Evolutionary conservation across 2,329 filamentous ascomycete genomes (phyloP).

Genomic region (Verticillium longisporum): DNA sequence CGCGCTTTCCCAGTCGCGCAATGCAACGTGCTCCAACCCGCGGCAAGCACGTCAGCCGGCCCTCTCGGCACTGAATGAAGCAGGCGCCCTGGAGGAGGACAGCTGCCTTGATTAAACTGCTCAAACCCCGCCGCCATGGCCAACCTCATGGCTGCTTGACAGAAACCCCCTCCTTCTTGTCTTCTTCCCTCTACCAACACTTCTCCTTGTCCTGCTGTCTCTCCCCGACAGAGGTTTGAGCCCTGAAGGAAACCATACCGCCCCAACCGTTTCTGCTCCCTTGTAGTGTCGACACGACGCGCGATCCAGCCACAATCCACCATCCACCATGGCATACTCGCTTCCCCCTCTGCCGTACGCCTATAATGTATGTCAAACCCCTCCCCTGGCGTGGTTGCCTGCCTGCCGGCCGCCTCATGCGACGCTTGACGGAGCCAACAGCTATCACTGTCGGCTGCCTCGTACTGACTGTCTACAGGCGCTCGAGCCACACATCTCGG

Average conservation of each 20-base stretch:
- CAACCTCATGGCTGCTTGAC: neutral
- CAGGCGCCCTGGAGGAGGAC: neutral
- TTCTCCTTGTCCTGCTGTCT: neutral
- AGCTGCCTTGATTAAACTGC: neutral
- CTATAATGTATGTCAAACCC: conserved; percentile 52
- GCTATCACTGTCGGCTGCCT: neutral
- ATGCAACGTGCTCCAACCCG: neutral
- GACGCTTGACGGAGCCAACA: no score
- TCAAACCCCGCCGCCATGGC: neutral
- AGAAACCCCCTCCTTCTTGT: neutral
- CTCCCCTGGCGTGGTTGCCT: neutral
- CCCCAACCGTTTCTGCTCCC: neutral
- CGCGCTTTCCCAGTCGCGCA: neutral
- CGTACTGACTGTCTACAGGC: conserved; percentile 36
- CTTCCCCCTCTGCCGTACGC: conserved; percentile 62
- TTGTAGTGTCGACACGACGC: neutral
- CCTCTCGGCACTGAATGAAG: neutral
- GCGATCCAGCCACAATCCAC: neutral
- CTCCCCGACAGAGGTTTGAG: neutral
- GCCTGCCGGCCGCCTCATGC: neutral
- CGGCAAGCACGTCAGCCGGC: neutral
- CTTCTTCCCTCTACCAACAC: neutral
- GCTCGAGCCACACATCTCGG: conserved; percentile 66
- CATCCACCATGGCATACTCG: conserved; percentile 40
- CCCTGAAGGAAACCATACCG: no score